Evolutionary conservation across 306 rosid species (phyloP), one percentile per base, ranked within the genome.

Genomic region (Vicia faba): DNA sequence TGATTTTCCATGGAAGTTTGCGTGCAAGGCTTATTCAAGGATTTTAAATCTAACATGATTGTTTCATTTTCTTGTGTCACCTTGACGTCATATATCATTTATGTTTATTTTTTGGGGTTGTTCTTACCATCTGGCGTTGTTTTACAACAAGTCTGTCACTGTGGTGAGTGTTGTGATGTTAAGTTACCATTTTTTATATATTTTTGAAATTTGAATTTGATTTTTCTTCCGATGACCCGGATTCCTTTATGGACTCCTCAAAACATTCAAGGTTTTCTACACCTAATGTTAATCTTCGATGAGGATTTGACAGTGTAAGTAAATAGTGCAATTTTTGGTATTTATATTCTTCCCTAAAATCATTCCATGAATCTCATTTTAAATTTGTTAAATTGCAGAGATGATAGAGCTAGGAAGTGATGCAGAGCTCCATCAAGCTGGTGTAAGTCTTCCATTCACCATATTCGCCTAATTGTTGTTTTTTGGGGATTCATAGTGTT

Each of bases 381-480:
- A n/a, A n/a, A n/a, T n/a, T n/a, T n/a, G n/a, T n/a, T n/a, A 90
- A 74, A 79, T 95, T 78, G 99, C 99, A 0, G 96, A 95, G 81
- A 91, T 95, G 99, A 79, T 95, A 70, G 99, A 95, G 60, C 69
- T 90, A 77, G 91, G 85, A 51, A 84, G 92, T 68, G 99, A 95
- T 55, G 26, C 79, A 15, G 97, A 90, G 70, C 84, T 90, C 80
- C 76, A 41, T 75, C 95, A 88, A 68, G 96, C 97, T 41, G 99
- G 99, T 73, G 99, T 95, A 84, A 84, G 95, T 72, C 36, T 79
- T 44, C 11, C 23, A 36, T 71, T 31, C 8, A 50, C 43, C 68
- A 29, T 75, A 48, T 53, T 66, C 43, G 12, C n/a, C 29, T 3
- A 15, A 4, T 43, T 72, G 19, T 46, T 69, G 41, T 72, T 66